These are phyloP conservation scores for Elsinoe ampelina DNA, from an alignment of 2,329 filamentous ascomycete species.

Conservation along the genomic window DNA sequence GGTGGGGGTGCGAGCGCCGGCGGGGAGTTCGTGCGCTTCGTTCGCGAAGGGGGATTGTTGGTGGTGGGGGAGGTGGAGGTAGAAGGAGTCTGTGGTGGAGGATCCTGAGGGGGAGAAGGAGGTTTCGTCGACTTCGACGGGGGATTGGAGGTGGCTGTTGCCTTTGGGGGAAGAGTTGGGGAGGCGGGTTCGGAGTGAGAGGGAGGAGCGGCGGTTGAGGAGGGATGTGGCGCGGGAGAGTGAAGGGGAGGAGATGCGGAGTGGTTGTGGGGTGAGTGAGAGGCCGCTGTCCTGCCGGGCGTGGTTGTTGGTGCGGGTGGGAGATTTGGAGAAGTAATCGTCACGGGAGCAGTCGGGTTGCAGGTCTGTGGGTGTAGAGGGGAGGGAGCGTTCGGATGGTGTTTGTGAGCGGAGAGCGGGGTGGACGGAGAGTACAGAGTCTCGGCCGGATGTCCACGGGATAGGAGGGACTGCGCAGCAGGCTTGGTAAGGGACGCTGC, in stretches of 20 bases:
- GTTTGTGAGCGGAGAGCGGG: conserved; percentile 34
- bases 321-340: conserved; percentile 24
- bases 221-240: conserved; percentile 13
- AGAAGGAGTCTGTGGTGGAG: neutral
- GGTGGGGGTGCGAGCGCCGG: conserved; percentile 14
- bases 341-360: conserved; percentile 40
- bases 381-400: conserved; percentile 28
- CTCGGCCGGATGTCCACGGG: conserved; percentile 47
- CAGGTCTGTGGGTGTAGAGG: conserved; percentile 21
- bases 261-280: conserved; percentile 13
- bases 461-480: conserved; percentile 18
- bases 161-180: neutral
- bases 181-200: neutral
- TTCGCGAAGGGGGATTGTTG: neutral
- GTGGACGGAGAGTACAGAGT: conserved; percentile 52
- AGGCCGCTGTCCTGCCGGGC: neutral
- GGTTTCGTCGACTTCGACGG: conserved; percentile 8
- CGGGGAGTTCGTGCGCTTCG: neutral
- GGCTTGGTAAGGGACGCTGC: neutral
- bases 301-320: neutral
- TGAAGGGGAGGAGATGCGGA: conserved; percentile 14
- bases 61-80: neutral
- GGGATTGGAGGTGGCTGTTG: neutral
- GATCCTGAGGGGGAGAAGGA: neutral
- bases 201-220: conserved; percentile 12